Percentiles rank a stretch among this genome's conserved stretches.
Conservation (phyloP, 1,284 basidiomycete genomes). For the Exobasidium cylindrosporum region DNA sequence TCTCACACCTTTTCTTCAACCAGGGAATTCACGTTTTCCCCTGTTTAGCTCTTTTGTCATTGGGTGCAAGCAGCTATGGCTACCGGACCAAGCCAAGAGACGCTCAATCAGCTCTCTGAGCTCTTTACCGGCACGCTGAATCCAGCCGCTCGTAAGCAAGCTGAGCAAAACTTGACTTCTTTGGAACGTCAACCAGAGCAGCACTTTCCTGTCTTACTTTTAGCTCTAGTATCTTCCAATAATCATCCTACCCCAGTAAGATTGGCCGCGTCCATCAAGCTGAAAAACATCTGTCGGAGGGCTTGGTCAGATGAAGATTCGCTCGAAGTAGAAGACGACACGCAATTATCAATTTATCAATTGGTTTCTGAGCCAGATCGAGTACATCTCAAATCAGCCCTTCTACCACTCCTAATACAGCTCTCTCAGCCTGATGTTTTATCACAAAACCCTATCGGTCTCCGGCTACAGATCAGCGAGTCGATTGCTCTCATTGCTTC, state of each 20-base stretch:
- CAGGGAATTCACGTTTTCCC: no score
- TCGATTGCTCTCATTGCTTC: slow-evolving; percentile 45
- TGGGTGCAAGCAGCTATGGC: background rate
- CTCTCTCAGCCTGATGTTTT: slow-evolving; percentile 8
- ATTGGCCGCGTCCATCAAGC: slow-evolving; percentile 50
- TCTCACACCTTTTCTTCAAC: background rate
- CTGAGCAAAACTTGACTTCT: slow-evolving; percentile 42
- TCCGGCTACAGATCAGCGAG: slow-evolving; percentile 47
- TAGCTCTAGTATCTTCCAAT: slow-evolving; percentile 39
- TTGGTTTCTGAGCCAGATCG: slow-evolving; percentile 16
- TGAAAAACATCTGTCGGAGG: slow-evolving; percentile 52
- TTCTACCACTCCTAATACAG: slow-evolving; percentile 70
- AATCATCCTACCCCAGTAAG: slow-evolving; percentile 35
- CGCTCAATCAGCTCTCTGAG: slow-evolving; percentile 30
- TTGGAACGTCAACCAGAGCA: slow-evolving; percentile 36
- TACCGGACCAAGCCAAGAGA: slow-evolving; percentile 3
- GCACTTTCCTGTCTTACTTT: slow-evolving; percentile 39
- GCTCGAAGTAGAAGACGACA: slow-evolving; percentile 31
- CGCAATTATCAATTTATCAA: slow-evolving; percentile 9
- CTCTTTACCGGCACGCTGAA: slow-evolving; percentile 45
- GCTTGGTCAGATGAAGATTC: slow-evolving; percentile 37
- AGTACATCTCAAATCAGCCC: slow-evolving; percentile 63
- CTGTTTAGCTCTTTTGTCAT: background rate
- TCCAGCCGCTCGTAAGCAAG: slow-evolving; percentile 34
- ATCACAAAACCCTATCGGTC: slow-evolving; percentile 22